Evolutionary conservation across 2,329 filamentous ascomycete genomes (phyloP).

Genomic region (Aspergillus pseudoterreus): DNA sequence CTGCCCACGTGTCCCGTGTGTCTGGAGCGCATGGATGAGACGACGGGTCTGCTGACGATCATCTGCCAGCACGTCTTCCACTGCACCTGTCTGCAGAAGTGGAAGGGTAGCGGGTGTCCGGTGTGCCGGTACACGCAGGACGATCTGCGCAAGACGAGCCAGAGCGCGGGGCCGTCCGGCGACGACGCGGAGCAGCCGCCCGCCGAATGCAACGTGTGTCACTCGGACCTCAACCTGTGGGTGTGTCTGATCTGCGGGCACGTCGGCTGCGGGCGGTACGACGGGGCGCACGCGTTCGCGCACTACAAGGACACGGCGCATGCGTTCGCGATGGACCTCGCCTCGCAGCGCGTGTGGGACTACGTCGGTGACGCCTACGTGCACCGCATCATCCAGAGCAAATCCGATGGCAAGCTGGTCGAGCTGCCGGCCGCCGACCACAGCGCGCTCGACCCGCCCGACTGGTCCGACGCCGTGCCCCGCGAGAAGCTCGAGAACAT

Average conservation of each 20-base stretch:
- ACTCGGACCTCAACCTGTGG: conserved; percentile 80
- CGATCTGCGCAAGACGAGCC: conserved; percentile 41
- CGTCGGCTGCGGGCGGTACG: conserved; percentile 91
- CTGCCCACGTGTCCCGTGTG: conserved; percentile 95
- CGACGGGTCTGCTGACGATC: conserved; percentile 89
- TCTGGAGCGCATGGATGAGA: conserved; percentile 96
- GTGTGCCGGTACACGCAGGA: conserved; percentile 87
- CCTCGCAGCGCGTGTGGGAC: conserved; percentile 96
- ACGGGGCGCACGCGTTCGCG: conserved; percentile 85
- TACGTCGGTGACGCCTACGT: conserved; percentile 95
- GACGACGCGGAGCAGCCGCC: conserved; percentile 26
- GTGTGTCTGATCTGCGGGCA: conserved; percentile 92
- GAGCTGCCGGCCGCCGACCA: conserved; percentile 68
- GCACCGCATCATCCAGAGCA: conserved; percentile 89
- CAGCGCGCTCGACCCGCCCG: conserved; percentile 40
- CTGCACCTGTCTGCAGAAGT: conserved; percentile 92
- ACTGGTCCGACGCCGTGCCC: conserved; percentile 45
- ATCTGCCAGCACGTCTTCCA: conserved; percentile 98
- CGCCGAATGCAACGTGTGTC: conserved; percentile 71
- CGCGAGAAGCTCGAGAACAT: conserved; percentile 70
- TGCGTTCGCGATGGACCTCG: conserved; percentile 87
- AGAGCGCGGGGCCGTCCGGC: conserved; percentile 24
- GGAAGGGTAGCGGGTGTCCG: conserved; percentile 89
- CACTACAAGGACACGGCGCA: conserved; percentile 90
- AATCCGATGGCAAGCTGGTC: conserved; percentile 86